Evolutionary conservation across 2,329 filamentous ascomycete species (phyloP).

Genomic region (Cladosporium sp.): DNA sequence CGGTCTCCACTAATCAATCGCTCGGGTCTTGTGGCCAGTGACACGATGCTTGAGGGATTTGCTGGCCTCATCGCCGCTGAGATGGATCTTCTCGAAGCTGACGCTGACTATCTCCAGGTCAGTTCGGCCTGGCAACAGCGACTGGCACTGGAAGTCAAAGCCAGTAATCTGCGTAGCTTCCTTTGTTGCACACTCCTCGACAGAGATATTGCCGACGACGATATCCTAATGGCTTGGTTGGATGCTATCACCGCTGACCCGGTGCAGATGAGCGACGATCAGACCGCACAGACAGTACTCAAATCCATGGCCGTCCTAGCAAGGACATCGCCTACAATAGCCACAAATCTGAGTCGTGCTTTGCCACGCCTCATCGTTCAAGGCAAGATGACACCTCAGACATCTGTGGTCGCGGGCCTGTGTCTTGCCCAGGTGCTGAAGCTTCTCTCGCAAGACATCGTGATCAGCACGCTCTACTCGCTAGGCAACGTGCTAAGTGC

Average conservation of each 20-base stretch:
- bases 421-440: constrained; percentile 77
- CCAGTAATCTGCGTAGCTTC: constrained; percentile 72
- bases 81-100: constrained; percentile 79
- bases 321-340: constrained; percentile 64
- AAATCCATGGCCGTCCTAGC: constrained; percentile 78
- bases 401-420: constrained; percentile 71
- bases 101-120: constrained; percentile 81
- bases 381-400: constrained; percentile 61
- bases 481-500: constrained; percentile 92
- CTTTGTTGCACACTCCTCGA: constrained; percentile 79
- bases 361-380: constrained; percentile 86
- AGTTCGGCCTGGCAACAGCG: constrained; percentile 81
- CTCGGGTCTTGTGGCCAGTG: constrained; percentile 36
- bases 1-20: constrained; percentile 14
- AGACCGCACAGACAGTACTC: constrained; percentile 70
- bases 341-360: constrained; percentile 68
- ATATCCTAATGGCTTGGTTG: constrained; percentile 76
- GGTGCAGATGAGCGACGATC: constrained; percentile 73
- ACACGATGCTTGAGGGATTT: constrained; percentile 50
- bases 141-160: constrained; percentile 79
- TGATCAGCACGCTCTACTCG: constrained; percentile 92
- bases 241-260: constrained; percentile 74
- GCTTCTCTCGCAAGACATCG: constrained; percentile 79
- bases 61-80: constrained; percentile 71
- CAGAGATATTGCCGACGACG: constrained; percentile 71